A percentile compares a stretch with the other conserved stretches of the same genome.
Evolutionary conservation across 2,329 filamentous ascomycete species (phyloP).

Genomic region (Botrytis deweyae): DNA sequence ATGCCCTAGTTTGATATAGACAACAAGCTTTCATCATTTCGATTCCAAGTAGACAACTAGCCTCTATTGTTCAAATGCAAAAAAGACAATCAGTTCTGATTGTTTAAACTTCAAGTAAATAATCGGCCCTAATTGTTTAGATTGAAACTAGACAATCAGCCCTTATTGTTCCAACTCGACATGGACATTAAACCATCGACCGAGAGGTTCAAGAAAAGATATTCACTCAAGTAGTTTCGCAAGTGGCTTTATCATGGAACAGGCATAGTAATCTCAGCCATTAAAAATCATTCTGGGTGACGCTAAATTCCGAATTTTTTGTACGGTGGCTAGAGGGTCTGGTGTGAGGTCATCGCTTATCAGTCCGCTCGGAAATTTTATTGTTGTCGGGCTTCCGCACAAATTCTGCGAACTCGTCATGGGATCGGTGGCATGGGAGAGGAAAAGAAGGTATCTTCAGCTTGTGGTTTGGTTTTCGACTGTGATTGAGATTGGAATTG

Average conservation of each 20-base stretch:
- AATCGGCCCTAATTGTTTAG: too few species aligned
- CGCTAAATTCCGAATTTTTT: not conserved
- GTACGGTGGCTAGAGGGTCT: not conserved
- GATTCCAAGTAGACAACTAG: not conserved
- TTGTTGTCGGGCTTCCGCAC: not conserved
- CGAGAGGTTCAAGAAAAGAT: not conserved
- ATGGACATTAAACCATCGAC: not conserved
- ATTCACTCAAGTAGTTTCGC: not conserved
- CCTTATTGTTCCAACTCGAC: not conserved
- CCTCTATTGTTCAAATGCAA: not conserved
- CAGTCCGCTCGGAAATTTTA: not conserved
- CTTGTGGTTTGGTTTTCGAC: slow-evolving; percentile 30
- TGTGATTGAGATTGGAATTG: slow-evolving; percentile 14
- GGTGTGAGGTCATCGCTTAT: not conserved
- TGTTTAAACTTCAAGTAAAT: not conserved
- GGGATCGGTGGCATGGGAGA: slow-evolving; percentile 67
- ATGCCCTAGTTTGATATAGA: not conserved
- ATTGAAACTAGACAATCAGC: not conserved
- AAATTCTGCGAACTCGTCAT: slow-evolving; percentile 42
- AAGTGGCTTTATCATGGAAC: not conserved
- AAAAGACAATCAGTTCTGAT: not conserved
- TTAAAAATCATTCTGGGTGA: not conserved
- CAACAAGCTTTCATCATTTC: not conserved
- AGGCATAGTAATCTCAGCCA: not conserved
- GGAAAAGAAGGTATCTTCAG: slow-evolving; percentile 73